Conservation (phyloP, 257 asterid genomes). For the Gardenia jasminoides region DNA sequence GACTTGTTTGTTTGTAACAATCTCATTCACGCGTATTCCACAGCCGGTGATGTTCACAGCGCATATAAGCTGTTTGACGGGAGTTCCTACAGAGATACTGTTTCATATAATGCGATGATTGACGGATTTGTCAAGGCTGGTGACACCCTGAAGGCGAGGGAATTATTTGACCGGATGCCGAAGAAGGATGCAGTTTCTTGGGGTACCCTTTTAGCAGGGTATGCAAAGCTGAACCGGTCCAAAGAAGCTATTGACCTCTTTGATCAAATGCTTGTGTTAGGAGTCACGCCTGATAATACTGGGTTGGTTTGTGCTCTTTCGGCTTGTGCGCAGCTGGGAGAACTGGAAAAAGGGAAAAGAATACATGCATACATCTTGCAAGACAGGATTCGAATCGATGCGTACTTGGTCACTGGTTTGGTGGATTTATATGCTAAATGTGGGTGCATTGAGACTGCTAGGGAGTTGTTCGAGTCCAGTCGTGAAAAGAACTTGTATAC, state of each 20-base stretch:
- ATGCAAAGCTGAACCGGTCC: constrained; percentile 48
- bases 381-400: constrained; percentile 40
- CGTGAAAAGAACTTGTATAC: constrained; percentile 40
- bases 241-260: constrained; percentile 57
- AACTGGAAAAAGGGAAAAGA: constrained; percentile 55
- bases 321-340: constrained; percentile 80
- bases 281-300: constrained; percentile 43
- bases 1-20: constrained; percentile 60
- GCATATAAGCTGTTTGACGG: constrained; percentile 51
- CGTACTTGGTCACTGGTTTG: constrained; percentile 70
- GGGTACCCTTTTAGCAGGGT: constrained; percentile 82
- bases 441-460: constrained; percentile 62
- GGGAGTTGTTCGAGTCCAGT: constrained; percentile 44
- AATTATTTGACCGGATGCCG: constrained; percentile 70
- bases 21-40: constrained; percentile 43
- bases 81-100: constrained; percentile 50
- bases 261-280: constrained; percentile 46
- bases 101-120: constrained; percentile 66
- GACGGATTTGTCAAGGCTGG: constrained; percentile 73
- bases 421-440: constrained; percentile 79
- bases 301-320: constrained; percentile 71
- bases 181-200: constrained; percentile 62
- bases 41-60: constrained; percentile 29
- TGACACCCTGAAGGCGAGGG: constrained; percentile 48
- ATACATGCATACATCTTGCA: constrained; percentile 42